Conservation (phyloP, 108 stramenopile species). For the Poteriospumella lacustris region DNA sequence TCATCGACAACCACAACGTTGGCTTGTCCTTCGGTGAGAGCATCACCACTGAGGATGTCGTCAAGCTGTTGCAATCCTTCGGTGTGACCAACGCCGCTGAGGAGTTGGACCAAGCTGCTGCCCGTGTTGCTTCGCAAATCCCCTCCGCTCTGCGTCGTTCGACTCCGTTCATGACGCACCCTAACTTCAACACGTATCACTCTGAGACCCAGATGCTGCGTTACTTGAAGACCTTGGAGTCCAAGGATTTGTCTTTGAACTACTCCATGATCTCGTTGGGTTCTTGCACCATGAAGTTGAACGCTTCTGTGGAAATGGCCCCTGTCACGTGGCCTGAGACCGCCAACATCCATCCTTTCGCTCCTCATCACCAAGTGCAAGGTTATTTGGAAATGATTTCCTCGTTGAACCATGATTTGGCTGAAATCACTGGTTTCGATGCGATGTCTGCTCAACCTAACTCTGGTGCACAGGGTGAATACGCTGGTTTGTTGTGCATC, state of each 20-base stretch:
- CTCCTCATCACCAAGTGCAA: slow-evolving; percentile 79
- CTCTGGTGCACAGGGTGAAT: slow-evolving; percentile 96
- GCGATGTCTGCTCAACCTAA: slow-evolving; percentile 97
- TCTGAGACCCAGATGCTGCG: slow-evolving; percentile 94
- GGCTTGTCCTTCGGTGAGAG: slow-evolving; percentile 91
- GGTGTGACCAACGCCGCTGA: slow-evolving; percentile 38
- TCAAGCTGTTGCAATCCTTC: slow-evolving; percentile 64
- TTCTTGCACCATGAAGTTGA: slow-evolving; percentile 98
- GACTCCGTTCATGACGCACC: slow-evolving; percentile 72
- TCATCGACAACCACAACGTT: slow-evolving; percentile 74
- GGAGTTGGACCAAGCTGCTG: neutral
- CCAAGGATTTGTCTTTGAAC: slow-evolving; percentile 91
- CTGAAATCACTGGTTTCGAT: slow-evolving; percentile 95
- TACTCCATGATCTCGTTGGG: slow-evolving; percentile 98
- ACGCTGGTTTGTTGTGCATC: slow-evolving; percentile 88
- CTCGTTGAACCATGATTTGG: slow-evolving; percentile 82
- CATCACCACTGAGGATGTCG: slow-evolving; percentile 72
- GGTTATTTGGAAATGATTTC: slow-evolving; percentile 90
- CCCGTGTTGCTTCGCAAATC: neutral
- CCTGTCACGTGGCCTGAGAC: slow-evolving; percentile 98
- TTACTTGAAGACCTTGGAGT: slow-evolving; percentile 89
- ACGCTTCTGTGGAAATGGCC: slow-evolving; percentile 94
- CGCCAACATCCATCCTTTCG: slow-evolving; percentile 94
- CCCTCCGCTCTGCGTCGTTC: slow-evolving; percentile 28
- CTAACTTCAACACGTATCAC: slow-evolving; percentile 88